Evolutionary conservation across 345 rosid genomes (phyloP), one percentile per base, ranked within the genome.

Genomic region (Draba incana): DNA sequence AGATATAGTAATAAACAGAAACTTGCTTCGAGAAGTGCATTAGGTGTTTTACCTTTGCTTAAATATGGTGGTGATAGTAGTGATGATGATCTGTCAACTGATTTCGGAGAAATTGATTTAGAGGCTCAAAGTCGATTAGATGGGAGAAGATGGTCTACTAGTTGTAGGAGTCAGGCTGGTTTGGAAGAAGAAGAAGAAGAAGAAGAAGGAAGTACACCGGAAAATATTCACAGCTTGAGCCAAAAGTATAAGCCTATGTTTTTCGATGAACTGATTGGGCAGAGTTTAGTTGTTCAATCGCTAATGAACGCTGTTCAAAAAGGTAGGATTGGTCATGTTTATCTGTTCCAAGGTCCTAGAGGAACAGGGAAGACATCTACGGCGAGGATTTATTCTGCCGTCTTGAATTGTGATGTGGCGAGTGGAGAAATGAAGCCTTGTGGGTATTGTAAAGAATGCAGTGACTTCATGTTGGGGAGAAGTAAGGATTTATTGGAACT

Each of bases 41-140:
- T 61, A 61, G 89, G 88, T 65, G 69, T 87, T 78, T 84, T 94
- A 9, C 96, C 99, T 1, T 78, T 94, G 82, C 97, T 89, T 27
- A 43, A 84, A 43, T 66, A 80, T 68, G 79, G 80, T 66, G 85
- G 76, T 33, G 80, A 79, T 70, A 79, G 84, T 74, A 87, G 92
- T 68, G 97, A 90, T 62, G 99, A 89, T 70, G 95, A 82, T 72
- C 88, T 90, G 12, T 90, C 90, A 25, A 84, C 95, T 35, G 88
- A 93, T 70, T 85, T 66, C 15, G 90, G 86, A 52, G 99, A 94
- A 86, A 80, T 91, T 46, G 96, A 90, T 80, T 80, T 94, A 79
- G 99, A 94, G 80, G 96, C 95, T n/a, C 69, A 77, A 72, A 91
- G 99, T 81, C 84, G 99, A 78, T 83, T 94, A 82, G 95, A 94